Evolutionary conservation across 2,329 filamentous ascomycete genomes (phyloP).

Genomic region (Amylocarpus encephaloides): DNA sequence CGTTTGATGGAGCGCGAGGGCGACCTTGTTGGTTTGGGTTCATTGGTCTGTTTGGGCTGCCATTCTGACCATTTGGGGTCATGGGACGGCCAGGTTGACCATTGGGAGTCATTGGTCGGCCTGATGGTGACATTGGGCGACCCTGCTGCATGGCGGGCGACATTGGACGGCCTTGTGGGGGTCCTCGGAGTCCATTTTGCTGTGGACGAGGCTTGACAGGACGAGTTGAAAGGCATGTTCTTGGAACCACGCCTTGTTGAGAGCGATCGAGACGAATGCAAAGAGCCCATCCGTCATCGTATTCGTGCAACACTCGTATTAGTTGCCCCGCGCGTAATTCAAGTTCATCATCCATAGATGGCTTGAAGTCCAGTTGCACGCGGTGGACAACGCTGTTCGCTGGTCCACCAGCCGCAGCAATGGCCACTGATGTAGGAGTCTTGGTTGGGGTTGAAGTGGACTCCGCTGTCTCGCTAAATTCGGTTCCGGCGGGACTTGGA

Average conservation of each 20-base stretch:
- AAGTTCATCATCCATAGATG: conserved; percentile 88
- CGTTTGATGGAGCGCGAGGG: conserved; percentile 19
- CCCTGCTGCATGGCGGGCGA: conserved; percentile 17
- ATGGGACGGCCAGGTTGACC: conserved; percentile 14
- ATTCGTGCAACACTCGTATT: conserved; percentile 86
- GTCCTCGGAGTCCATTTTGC: conserved; percentile 27
- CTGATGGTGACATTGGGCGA: conserved; percentile 13
- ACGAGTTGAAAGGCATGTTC: conserved; percentile 86
- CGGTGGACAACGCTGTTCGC: conserved; percentile 68
- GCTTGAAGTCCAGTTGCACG: conserved; percentile 89
- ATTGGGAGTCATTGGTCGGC: conserved; percentile 18
- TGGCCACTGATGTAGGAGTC: conserved; percentile 50
- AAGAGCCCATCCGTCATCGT: conserved; percentile 97
- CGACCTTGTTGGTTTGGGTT: conserved; percentile 13
- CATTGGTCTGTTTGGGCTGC: conserved; percentile 16
- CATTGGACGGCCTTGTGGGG: conserved; percentile 16
- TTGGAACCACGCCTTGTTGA: conserved; percentile 85
- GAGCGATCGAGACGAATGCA: conserved; percentile 87
- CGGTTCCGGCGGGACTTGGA: conserved; percentile 56
- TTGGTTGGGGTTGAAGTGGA: conserved; percentile 39
- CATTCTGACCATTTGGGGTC: conserved; percentile 16
- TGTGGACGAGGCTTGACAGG: conserved; percentile 56
- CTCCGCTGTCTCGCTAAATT: conserved; percentile 54
- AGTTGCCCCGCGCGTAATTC: conserved; percentile 74
- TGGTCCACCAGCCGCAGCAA: conserved; percentile 56